Evolutionary conservation across 1,284 basidiomycete species (phyloP), one percentile per base, ranked within the genome.

Genomic region (Trichosporon ovoides): DNA sequence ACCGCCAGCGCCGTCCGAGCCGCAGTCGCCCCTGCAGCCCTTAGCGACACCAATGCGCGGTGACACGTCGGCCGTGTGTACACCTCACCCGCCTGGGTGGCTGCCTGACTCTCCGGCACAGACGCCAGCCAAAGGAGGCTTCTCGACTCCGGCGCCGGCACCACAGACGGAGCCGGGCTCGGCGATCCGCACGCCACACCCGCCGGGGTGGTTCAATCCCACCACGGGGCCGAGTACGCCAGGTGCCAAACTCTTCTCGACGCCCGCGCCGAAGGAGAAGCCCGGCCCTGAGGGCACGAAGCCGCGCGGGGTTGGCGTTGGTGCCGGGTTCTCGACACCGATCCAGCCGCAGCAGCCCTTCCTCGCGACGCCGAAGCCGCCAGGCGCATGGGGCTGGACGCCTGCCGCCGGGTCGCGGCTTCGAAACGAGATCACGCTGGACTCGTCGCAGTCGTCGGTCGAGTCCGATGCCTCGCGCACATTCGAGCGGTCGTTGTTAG

Each of bases 381-480:
- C 49, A 9, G 50, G 38, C 28, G 55, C 50, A 16, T 52, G 37
- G 49, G 22, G 31, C n/a, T 37, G 54, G n/a, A 38, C 53, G 18
- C 35, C 38, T 9, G 36, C 35, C 1, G 37, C 48, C 53, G 10
- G 51, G 18, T 61, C 59, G 13, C 28, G 55, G 1, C 37, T 57
- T 7, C 56, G 59, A 18, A 61, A 60, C 38, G 61, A 64, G 59
- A 38, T 58, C 35, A 46, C 61, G 51, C 56, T 59, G 28, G 53
- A 67, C 57, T 56, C 67, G 43, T 51, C 59, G 53, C 4, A 43
- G 49, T 35, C 49, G 24, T 55, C 57, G 36, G 52, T 38, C 38
- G 36, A 40, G 28, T 31, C 28, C 5, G 28, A 31, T 9, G 28
- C 28, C 4, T 31, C 28, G 56, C 51, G 50, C 64, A 24, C 53